These are phyloP conservation scores for Tolypocladium amazonense DNA, from an alignment of 2,329 filamentous ascomycete species.

Conservation along the genomic window DNA sequence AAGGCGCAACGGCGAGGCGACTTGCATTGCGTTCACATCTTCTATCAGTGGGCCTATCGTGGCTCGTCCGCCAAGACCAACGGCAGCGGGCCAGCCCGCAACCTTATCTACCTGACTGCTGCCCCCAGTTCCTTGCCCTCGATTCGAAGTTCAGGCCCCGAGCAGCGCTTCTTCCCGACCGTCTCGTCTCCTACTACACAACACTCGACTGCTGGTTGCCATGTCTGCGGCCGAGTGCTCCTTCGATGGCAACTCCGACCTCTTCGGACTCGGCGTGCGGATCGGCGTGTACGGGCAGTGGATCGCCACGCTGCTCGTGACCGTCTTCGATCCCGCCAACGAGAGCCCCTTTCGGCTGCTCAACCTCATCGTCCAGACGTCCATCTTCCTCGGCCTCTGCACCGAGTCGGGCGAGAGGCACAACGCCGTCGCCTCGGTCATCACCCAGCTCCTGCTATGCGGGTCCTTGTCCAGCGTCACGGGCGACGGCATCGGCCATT, in stretches of 20 bases:
- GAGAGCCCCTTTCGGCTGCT: conserved; percentile 13
- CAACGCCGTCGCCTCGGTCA: conserved; percentile 9
- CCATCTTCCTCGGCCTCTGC: conserved; percentile 17
- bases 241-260: conserved; percentile 13
- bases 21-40: no score
- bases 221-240: conserved; percentile 1
- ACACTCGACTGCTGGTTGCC: background rate
- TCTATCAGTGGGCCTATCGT: background rate
- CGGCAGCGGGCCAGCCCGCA: background rate
- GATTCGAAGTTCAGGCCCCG: background rate
- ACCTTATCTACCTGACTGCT: background rate
- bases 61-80: background rate
- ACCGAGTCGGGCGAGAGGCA: conserved; percentile 9
- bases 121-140: background rate
- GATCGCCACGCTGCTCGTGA: conserved; percentile 11
- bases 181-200: background rate
- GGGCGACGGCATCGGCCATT: conserved; percentile 12
- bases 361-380: conserved; percentile 18
- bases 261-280: conserved; percentile 15
- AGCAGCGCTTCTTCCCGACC: background rate
- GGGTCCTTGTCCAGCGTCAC: conserved; percentile 14
- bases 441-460: conserved; percentile 14
- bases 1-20: background rate
- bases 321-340: conserved; percentile 11
- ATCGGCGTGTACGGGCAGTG: conserved; percentile 15